Evolutionary conservation across 73 alveolate genomes (phyloP), one percentile per base, ranked within the genome.

Genomic region (Durusdinium trenchii): DNA sequence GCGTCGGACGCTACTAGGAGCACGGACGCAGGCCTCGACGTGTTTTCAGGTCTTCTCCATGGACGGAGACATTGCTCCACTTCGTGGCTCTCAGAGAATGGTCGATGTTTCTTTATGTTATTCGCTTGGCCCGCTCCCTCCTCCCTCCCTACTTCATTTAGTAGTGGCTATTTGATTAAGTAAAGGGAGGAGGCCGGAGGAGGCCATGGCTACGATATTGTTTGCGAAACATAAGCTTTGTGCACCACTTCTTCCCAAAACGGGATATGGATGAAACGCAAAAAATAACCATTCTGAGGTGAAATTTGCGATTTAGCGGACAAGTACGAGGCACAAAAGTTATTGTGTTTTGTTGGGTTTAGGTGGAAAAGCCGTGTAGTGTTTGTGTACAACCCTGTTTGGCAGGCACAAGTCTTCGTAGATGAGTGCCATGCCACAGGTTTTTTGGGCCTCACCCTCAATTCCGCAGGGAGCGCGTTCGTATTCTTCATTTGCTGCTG

Each of bases 1-100:
- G n/a, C n/a, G n/a, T n/a, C n/a, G n/a, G n/a, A n/a, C n/a, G n/a
- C n/a, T n/a, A n/a, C n/a, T n/a, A n/a, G n/a, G n/a, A n/a, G n/a
- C n/a, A n/a, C n/a, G n/a, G n/a, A n/a, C n/a, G n/a, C n/a, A n/a
- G 73, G 30, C n/a, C 73, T 23, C 30, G 1, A 10, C 30, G 3
- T 73, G 92, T 12, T n/a, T 32, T n/a, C n/a, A 89, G 98, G 99
- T 99, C 95, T 99, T 99, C 96, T 96, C 99, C 82, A 99, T 99
- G 99, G 99, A 99, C 78, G 99, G 99, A 1, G 99, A 99, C 76
- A 94, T 99, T 52, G 99, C 99, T 9, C 99, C 99, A 20, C 99
- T 99, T 10, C 99, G 99, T 32, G 51, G 28, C n/a, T 45, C 95
- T 67, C 64, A 84, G 75, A 76, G 42, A 99, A 40, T n/a, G n/a